Base-by-base conservation (phyloP, 164 flowering plant genomes). In the Tinospora cordifolia region DNA sequence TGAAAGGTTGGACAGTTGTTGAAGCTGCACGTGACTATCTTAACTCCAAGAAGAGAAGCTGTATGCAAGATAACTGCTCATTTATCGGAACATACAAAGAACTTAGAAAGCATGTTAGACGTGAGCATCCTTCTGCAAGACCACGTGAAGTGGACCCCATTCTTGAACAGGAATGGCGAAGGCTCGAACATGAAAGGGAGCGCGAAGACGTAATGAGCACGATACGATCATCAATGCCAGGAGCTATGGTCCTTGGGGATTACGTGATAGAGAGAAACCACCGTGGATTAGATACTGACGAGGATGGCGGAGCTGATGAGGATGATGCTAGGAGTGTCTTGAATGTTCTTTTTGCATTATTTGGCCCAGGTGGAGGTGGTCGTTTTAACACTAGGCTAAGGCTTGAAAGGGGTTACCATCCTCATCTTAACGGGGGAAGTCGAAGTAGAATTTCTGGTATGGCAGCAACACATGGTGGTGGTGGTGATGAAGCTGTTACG, bases 281-380 rank as follows among this genome's bases (percentile, higher is more conserved):
- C 60, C 54, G 59, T 59, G 76, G 63, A 24, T 75, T 80, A 26
- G 76, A 74, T 47, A 65, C 74, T 3, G 80, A 79, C 68, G 77
- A 79, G 2, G 76, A 70, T 8, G 81, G 46, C 11, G 75, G 59
- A 30, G 74, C 36, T 54, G 80, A 57, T 54, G 81, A 69, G 4
- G 71, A 74, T 21, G 74, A 67, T 70, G 81, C 72, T 25, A 44
- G 59, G 54, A 78, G 80, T 68, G 71, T 80, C 47, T 78, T 85
- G 68, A 84, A 85, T 74, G 74, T 90, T 63, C 78, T 90, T 34
- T 73, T 88, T 14, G 77, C 87, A 19, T 69, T 87, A 75, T 89
- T 88, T 75, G 89, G 86, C 22, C 77, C 81, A 15, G 75, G 81
- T 15, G 84, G 86, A 36, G 65, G 65, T 75, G 81, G 72, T 27